Evolutionary conservation across 2,329 filamentous ascomycete species (phyloP).

Genomic region (Microdochium bolleyi): DNA sequence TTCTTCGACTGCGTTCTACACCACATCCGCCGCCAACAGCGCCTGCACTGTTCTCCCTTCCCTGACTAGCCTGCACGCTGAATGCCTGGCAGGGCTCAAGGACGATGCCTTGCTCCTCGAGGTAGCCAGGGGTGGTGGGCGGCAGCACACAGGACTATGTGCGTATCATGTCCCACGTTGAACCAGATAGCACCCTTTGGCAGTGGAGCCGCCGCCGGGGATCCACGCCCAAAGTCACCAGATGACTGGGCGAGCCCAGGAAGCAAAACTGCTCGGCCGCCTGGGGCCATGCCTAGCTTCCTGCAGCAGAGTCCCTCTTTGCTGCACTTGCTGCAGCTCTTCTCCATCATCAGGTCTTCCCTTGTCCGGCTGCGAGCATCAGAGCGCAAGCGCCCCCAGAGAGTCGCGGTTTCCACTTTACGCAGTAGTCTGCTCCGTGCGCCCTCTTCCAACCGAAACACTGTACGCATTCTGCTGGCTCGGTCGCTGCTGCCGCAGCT

Average conservation of each 20-base stretch:
- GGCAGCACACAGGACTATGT: background rate
- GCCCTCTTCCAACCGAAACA: background rate
- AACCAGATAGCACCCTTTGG: background rate
- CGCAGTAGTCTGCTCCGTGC: background rate
- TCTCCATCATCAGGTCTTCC: background rate
- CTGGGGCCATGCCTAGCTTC: background rate
- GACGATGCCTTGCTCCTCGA: background rate
- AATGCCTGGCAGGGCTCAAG: no score
- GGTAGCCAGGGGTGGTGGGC: background rate
- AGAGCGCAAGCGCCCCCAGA: background rate
- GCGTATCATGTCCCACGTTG: background rate
- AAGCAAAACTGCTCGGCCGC: background rate
- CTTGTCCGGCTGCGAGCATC: background rate
- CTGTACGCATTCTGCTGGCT: background rate
- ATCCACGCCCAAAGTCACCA: background rate
- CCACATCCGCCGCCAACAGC: no score
- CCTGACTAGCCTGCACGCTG: no score
- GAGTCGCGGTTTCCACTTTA: background rate
- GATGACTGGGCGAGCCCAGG: background rate
- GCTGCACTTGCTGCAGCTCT: background rate
- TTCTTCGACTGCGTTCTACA: no score
- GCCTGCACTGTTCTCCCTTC: no score
- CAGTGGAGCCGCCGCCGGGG: background rate
- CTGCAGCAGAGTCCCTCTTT: background rate
- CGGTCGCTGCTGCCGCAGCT: background rate